A percentile compares a stretch with the other conserved stretches of the same genome.
Conservation (phyloP, 345 rosid species). For the Melaleuca alternifolia region DNA sequence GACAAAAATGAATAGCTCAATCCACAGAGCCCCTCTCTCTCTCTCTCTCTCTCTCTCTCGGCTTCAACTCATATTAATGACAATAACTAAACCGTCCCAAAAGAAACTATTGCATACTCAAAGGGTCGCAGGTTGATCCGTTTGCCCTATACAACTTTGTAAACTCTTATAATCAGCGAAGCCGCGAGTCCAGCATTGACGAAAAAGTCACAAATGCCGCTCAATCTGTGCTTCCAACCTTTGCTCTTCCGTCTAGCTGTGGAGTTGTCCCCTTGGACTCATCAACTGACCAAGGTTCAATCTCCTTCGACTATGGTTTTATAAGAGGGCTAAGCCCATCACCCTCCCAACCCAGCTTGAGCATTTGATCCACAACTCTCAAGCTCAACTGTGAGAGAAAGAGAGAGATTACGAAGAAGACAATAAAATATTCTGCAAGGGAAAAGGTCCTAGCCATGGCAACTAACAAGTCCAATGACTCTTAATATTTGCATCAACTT, state of each 20-base stretch:
- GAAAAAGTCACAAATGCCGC: not conserved
- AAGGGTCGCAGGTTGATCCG: not conserved
- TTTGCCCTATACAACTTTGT: not conserved
- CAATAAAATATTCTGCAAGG: not conserved
- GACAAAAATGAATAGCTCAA: not conserved
- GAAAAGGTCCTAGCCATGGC: not conserved
- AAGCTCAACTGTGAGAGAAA: constrained; percentile 64
- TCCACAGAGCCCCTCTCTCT: not conserved
- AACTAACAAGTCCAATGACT: not conserved
- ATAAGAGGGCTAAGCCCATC: constrained; percentile 60
- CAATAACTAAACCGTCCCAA: not conserved
- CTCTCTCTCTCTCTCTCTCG: not conserved
- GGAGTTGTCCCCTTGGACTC: not conserved
- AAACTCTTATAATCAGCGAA: not conserved
- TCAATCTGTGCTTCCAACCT: not conserved
- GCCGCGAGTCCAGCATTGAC: not conserved
- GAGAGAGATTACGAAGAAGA: not conserved
- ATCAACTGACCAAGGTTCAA: not conserved
- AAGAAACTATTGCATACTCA: not conserved
- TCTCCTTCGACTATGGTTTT: constrained; percentile 1
- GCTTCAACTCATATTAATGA: not conserved
- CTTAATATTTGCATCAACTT: not conserved
- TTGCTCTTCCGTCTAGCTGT: not conserved
- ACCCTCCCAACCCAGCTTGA: constrained; percentile 99
- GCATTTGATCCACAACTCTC: constrained; percentile 89